Evolutionary conservation across 2,329 filamentous ascomycete genomes (phyloP), one percentile per base, ranked within the genome.

Genomic region (Talaromyces sp.): DNA sequence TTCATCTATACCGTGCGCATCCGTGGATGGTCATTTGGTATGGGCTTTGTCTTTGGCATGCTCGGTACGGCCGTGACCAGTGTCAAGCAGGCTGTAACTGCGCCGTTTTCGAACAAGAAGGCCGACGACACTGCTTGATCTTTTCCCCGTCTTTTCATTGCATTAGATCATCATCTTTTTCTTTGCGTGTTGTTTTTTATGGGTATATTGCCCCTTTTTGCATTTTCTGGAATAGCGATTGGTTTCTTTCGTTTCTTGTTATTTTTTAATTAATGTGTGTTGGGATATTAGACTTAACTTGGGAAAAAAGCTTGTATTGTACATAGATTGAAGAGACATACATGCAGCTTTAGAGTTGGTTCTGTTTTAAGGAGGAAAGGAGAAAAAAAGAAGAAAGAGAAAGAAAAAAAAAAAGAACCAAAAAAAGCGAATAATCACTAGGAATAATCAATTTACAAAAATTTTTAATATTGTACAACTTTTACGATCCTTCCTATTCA

Each of bases 1-100:
- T 91, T 92, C 70, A 86, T 92, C 61, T 92, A 88, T 75, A 88
- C 85, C 2, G 87, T 91, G 7, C 81, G 89, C 19, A 84, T 92
- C 59, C 82, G 82, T 65, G 84, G 87, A 8, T 92, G 88, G 88
- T 84, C 76, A 25, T 92, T 92, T 73, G 89, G 88, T 0, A 80
- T 91, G 62, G 84, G 84, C 0, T 76, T 75, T 51, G 28, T 89
- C 2, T 87, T 87, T 70, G 77, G 79, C 1, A 65, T 65, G 1
- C 57, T 80, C n/a, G 82, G 80, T 2, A 79, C 76, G 69, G 53
- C 73, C 39, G 65, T 80, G 49, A 73, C 71, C 17, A 57, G 63
- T 32, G 60, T 75, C 1, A 74, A 71, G 69, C 65, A 53, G 63
- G 47, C 42, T 10, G 19, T 62, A 28, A 62, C 55, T 42, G 55